Percentiles rank a stretch among this genome's conserved stretches.
Conservation (phyloP, 1,139 yeast genomes). For the Trichomonascaceae sp. region DNA sequence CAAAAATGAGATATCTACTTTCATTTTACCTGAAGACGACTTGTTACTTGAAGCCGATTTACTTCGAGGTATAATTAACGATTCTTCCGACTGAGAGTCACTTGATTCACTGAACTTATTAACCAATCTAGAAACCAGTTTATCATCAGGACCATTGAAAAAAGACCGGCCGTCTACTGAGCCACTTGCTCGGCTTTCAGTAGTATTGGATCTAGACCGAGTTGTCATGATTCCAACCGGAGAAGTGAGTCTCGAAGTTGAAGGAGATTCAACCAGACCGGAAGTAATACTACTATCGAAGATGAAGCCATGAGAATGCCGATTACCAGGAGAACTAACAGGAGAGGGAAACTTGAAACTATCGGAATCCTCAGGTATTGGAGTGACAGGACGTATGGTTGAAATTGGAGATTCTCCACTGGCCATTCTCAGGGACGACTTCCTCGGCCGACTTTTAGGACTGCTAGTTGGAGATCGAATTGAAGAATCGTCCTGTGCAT, state of each 20-base stretch:
- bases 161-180: slow-evolving; percentile 16
- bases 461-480: background rate
- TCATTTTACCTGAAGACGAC: background rate
- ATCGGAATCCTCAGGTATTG: background rate
- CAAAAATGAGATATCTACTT: slow-evolving; percentile 6
- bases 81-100: slow-evolving; percentile 1
- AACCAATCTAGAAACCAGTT: slow-evolving; percentile 21
- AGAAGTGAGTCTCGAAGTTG: slow-evolving; percentile 6
- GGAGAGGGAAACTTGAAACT: background rate
- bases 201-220: slow-evolving; percentile 4
- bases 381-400: background rate
- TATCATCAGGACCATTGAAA: slow-evolving; percentile 17
- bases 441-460: background rate
- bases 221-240: background rate
- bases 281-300: background rate
- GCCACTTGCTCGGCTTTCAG: slow-evolving; percentile 15
- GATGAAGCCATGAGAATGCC: background rate
- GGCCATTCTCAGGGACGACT: background rate
- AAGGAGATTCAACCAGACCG: background rate
- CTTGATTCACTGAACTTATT: slow-evolving; percentile 18
- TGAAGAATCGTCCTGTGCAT: background rate
- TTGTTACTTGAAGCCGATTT: background rate
- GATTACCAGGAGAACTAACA: background rate
- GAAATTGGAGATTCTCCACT: background rate
- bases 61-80: background rate